Percentiles rank a stretch among this genome's conserved stretches.
These are phyloP conservation scores for Colletotrichum camelliae DNA, from an alignment of 2,329 filamentous ascomycete species.

Conservation along the genomic window DNA sequence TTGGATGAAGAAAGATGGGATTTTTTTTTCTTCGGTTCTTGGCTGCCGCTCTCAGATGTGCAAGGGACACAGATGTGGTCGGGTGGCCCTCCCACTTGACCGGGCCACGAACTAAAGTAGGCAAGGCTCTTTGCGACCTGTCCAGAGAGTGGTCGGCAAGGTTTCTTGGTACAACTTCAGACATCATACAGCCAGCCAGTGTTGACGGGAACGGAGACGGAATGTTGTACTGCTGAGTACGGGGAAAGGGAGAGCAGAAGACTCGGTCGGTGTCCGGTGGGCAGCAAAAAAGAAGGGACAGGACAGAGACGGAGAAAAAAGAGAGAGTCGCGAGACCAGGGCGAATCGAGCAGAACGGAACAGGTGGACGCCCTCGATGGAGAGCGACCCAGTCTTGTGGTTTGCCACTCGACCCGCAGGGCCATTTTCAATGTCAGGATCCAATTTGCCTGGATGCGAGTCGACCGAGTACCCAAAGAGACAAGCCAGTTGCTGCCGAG, in stretches of 20 bases:
- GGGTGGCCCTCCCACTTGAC: slow-evolving; percentile 9
- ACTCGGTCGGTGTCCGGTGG: not conserved
- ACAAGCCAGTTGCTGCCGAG: not conserved
- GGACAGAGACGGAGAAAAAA: not conserved
- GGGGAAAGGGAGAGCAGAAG: not conserved
- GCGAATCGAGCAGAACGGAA: not conserved
- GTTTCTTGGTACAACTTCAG: not conserved
- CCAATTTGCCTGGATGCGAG: not conserved
- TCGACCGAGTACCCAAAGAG: not conserved
- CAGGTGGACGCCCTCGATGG: not conserved
- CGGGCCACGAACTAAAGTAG: slow-evolving; percentile 3
- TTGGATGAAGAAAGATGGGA: slow-evolving; percentile 23
- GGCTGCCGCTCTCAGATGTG: slow-evolving; percentile 13
- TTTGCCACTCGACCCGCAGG: slow-evolving; percentile 17
- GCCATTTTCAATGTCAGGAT: not conserved
- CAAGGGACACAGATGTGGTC: slow-evolving; percentile 15
- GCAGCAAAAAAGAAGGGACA: not conserved
- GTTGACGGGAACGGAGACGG: not conserved
- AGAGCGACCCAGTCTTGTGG: not conserved
- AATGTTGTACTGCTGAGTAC: not conserved
- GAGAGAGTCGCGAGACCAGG: not conserved
- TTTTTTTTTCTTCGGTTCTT: slow-evolving; percentile 22
- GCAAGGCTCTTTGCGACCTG: not conserved
- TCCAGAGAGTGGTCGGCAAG: not conserved
- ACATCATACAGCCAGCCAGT: not conserved